Evolutionary conservation across 495 filamentous ascomycete genomes (phyloP).

Genomic region (Tirmania nivea): DNA sequence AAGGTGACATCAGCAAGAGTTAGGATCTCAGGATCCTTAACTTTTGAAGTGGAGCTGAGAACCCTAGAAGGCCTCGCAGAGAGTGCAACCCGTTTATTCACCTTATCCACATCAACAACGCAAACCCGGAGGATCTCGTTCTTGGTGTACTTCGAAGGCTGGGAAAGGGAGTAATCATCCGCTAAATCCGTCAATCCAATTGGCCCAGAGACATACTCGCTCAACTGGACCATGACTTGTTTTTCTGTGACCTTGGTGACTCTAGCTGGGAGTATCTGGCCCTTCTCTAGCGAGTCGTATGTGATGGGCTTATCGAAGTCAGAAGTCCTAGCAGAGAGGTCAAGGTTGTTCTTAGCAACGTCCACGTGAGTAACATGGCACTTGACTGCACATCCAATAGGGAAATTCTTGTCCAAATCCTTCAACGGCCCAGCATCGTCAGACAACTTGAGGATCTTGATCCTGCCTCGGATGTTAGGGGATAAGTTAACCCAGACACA

Average conservation of each 20-base stretch:
- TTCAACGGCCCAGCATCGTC: constrained; percentile 59
- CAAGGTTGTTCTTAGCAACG: constrained; percentile 46
- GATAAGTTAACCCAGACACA: constrained; percentile 77
- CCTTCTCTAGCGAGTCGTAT: constrained; percentile 44
- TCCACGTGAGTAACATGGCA: constrained; percentile 60
- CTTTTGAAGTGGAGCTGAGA: constrained; percentile 60
- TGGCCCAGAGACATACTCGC: constrained; percentile 47
- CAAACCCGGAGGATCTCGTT: constrained; percentile 73
- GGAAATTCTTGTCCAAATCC: constrained; percentile 63
- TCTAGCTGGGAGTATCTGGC: constrained; percentile 60
- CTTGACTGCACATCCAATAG: constrained; percentile 63
- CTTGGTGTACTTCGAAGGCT: constrained; percentile 38
- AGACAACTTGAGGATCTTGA: constrained; percentile 59
- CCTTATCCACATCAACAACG: constrained; percentile 52
- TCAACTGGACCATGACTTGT: constrained; percentile 64
- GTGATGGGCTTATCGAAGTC: constrained; percentile 29
- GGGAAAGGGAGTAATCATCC: constrained; percentile 60
- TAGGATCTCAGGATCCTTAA: constrained; percentile 60
- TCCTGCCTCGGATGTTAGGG: constrained; percentile 69
- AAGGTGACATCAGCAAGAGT: constrained; percentile 45
- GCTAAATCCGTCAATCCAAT: constrained; percentile 56
- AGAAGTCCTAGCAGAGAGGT: constrained; percentile 51
- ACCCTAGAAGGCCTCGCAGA: constrained; percentile 74
- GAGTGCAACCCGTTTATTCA: constrained; percentile 62
- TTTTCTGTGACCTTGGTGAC: constrained; percentile 73